Evolutionary conservation across 257 asterid species (phyloP).

Genomic region (Cinchona pubescens): DNA sequence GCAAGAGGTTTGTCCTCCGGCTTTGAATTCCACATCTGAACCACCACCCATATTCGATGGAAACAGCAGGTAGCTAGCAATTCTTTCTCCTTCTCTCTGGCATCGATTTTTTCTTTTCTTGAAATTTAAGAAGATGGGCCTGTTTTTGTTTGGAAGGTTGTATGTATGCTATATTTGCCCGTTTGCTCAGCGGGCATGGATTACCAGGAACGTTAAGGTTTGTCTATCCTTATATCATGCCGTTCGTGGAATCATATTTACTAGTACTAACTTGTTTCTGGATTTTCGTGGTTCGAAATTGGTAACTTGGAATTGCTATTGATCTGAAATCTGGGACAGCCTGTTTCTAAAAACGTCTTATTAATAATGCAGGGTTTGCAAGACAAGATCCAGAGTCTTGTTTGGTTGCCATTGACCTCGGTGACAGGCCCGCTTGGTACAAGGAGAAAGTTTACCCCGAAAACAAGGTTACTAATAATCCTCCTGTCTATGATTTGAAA

Average conservation of each 20-base stretch:
- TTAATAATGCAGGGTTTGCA: constrained; percentile 55
- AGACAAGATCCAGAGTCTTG: constrained; percentile 44
- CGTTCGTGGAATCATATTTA: too few species aligned
- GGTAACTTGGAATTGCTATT: too few species aligned
- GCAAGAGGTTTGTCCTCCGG: constrained; percentile 51
- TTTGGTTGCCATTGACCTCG: constrained; percentile 52
- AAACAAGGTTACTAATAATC: constrained; percentile 56
- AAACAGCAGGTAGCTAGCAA: constrained; percentile 56
- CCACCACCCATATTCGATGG: constrained; percentile 76
- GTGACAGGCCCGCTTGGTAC: constrained; percentile 57
- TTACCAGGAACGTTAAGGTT: constrained; percentile 68
- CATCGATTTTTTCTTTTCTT: too few species aligned
- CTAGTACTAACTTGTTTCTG: not conserved
- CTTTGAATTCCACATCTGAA: constrained; percentile 50
- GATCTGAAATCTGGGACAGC: too few species aligned
- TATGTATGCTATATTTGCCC: constrained; percentile 60
- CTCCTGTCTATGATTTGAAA: too few species aligned
- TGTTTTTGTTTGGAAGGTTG: constrained; percentile 45
- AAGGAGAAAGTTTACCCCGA: constrained; percentile 55
- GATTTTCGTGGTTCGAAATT: not conserved
- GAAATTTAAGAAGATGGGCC: not conserved
- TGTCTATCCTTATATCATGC: too few species aligned
- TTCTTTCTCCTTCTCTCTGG: not conserved
- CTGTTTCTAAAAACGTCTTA: not conserved
- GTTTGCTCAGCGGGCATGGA: constrained; percentile 74